Evolutionary conservation across 345 rosid genomes (phyloP), one percentile per base, ranked within the genome.

Genomic region (sweet orange (Citrus sinensis)): DNA sequence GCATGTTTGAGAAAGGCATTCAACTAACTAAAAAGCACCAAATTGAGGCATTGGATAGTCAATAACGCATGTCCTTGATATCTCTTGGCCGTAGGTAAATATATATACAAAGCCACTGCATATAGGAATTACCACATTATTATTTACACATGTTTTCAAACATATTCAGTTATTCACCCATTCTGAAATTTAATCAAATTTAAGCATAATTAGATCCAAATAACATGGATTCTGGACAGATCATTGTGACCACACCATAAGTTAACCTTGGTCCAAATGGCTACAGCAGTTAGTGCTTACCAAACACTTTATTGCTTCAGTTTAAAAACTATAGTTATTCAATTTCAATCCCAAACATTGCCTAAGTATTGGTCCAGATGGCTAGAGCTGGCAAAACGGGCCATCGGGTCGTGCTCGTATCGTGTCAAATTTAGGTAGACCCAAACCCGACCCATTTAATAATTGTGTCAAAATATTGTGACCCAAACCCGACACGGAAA

Each of bases 1-100:
- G 66, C 11, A 32, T 29, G 40, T 20, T 56, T 55, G 59, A 69
- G 79, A 73, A 25, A 77, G 77, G 37, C 35, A 59, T 62, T 77
- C 46, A 62, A 10, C 68, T 49, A 65, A 24, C 68, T 22, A 6
- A 10, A 67, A 72, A 76, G 5, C 35, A 19, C 68, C 29, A 19
- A 60, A 62, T 62, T 74, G 9, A 13, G 56, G 20, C 32, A 46
- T 62, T 40, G 55, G 35, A 71, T 58, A 39, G 65, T 49, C 56
- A 40, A 60, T 24, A 60, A 60, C 2, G 24, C 17, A 39, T 7
- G 49, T 58, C 13, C 46, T 19, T 63, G 37, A 9, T 22, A 35
- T 22, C 25, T 37, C 49, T 20, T 67, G 39, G 49, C 49, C 1
- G 27, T 9, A 22, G 27, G 11, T 37, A 19, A 8, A 30, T 27